Base-by-base conservation (phyloP, 257 asterid genomes). In the Henckelia pumila region DNA sequence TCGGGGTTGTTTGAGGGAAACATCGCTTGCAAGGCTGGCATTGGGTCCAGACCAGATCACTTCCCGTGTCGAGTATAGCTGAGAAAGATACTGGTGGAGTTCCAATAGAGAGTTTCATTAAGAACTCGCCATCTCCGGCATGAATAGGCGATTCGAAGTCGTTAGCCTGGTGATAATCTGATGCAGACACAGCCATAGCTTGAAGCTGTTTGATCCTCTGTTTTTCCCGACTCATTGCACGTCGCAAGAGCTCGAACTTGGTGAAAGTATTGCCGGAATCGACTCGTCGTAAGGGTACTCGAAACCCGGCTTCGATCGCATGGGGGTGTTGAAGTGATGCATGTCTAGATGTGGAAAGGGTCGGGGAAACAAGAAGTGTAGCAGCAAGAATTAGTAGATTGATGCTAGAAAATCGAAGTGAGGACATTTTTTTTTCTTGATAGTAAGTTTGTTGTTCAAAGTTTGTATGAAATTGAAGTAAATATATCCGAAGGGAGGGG, bases 211-310 rank as follows among this genome's bases (percentile, higher is more conserved):
- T 71, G 29, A 80, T 57, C 61, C 98, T 72, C 25, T 83, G 77
- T 33, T 67, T 77, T 4, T 94, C 90, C 0, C 98, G 87, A 64
- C 60, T 77, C 92, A 87, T 84, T 0, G 88, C 95, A 0, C 95
- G 95, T 23, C 72, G 82, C 3, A 92, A 56, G 13, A 75, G 86
- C 82, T 89, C 80, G 17, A 87, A 69, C 69, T 75, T 81, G 8
- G 98, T 87, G 73, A 80, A 76, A 76, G 89, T 85, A 1, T 76
- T 60, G 5, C 77, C 84, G 4, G 85, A 74, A 33, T 92, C 96
- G 0, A 92, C 86, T 59, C 84, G 98, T 37, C 60, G 75, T 0
- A 92, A 67, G 10, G 75, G 60, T 16, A 89, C 76, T 9, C 55
- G 80, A 65, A 89, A 92, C 6, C 98, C 98, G 0, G 61, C 24